These are phyloP conservation scores for Sungouiozyma intestinalis DNA, from an alignment of 805 yeast species.

Conservation along the genomic window DNA sequence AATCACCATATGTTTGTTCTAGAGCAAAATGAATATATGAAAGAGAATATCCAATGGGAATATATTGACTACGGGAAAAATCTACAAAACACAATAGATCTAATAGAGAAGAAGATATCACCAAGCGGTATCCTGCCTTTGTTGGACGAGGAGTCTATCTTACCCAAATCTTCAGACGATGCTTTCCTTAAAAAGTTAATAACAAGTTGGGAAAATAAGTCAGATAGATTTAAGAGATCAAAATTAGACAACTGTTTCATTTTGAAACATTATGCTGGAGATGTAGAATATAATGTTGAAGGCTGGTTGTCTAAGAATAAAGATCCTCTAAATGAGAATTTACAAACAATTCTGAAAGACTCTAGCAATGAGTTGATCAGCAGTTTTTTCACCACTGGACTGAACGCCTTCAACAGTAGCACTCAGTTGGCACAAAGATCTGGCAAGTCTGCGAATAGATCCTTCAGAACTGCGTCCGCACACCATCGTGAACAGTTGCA, in stretches of 20 bases:
- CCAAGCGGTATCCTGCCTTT: slow-evolving; percentile 79
- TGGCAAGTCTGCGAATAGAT: slow-evolving; percentile 5
- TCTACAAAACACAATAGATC: slow-evolving; percentile 85
- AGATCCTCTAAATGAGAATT: slow-evolving; percentile 79
- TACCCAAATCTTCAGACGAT: slow-evolving; percentile 79
- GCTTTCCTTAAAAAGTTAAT: slow-evolving; percentile 75
- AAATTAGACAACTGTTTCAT: slow-evolving; percentile 69
- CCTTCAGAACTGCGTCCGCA: slow-evolving; percentile 59
- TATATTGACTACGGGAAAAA: slow-evolving; percentile 94
- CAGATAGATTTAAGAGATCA: slow-evolving; percentile 58
- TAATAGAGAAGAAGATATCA: slow-evolving; percentile 59
- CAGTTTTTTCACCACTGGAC: slow-evolving; percentile 36
- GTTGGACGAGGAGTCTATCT: slow-evolving; percentile 88
- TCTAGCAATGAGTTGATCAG: slow-evolving; percentile 51
- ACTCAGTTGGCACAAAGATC: neutral
- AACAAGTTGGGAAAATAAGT: slow-evolving; percentile 45
- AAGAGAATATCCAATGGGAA: slow-evolving; percentile 92
- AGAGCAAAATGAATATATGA: slow-evolving; percentile 90
- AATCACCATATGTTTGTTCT: slow-evolving; percentile 95
- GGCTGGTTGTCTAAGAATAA: slow-evolving; percentile 93
- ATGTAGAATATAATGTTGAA: slow-evolving; percentile 84
- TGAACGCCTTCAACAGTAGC: slow-evolving; percentile 4
- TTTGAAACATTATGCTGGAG: slow-evolving; percentile 89
- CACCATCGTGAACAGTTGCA: slow-evolving; percentile 79
- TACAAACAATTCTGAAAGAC: slow-evolving; percentile 46